phyloP scores from a whole-genome alignment of 2,329 filamentous ascomycete genomes.

The Boeremia lycopersici region DNA sequence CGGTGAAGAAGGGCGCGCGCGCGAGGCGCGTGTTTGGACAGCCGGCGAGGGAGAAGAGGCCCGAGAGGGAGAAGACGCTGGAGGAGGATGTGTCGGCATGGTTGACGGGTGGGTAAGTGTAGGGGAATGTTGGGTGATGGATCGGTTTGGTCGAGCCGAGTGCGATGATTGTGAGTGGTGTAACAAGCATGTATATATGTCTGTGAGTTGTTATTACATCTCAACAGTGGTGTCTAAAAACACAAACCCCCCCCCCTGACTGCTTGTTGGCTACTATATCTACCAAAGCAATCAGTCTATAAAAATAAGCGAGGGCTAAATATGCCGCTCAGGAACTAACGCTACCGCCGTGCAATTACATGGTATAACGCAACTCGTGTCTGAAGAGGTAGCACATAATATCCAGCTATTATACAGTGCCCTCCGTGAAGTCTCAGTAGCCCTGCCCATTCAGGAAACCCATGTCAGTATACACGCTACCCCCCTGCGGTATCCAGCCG shows the following conservation, averaged over 20 bases:
- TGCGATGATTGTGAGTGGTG: too few relatives aligned
- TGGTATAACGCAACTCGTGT: too few relatives aligned
- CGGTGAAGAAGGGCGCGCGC: too few relatives aligned
- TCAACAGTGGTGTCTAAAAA: too few relatives aligned
- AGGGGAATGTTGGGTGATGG: neutral
- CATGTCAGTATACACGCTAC: slow-evolving; percentile 31
- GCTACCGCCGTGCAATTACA: neutral
- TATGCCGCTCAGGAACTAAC: too few relatives aligned
- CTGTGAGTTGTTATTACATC: too few relatives aligned
- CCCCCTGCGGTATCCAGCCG: slow-evolving; percentile 38
- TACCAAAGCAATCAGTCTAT: too few relatives aligned
- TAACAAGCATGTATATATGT: too few relatives aligned
- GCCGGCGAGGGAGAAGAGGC: neutral
- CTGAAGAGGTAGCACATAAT: neutral
- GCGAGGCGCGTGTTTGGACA: neutral
- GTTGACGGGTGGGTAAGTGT: neutral
- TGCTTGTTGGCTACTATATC: too few relatives aligned
- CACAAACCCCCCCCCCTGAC: too few relatives aligned
- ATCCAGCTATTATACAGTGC: neutral
- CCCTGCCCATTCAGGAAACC: slow-evolving; percentile 32
- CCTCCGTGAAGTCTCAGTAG: slow-evolving; percentile 14
- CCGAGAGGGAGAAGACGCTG: neutral
- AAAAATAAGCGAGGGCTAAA: too few relatives aligned
- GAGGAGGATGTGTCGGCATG: neutral
- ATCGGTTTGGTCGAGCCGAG: too few relatives aligned